phyloP scores from a whole-genome alignment of 495 filamentous ascomycete species.

The Chaetomium cochliodes region DNA sequence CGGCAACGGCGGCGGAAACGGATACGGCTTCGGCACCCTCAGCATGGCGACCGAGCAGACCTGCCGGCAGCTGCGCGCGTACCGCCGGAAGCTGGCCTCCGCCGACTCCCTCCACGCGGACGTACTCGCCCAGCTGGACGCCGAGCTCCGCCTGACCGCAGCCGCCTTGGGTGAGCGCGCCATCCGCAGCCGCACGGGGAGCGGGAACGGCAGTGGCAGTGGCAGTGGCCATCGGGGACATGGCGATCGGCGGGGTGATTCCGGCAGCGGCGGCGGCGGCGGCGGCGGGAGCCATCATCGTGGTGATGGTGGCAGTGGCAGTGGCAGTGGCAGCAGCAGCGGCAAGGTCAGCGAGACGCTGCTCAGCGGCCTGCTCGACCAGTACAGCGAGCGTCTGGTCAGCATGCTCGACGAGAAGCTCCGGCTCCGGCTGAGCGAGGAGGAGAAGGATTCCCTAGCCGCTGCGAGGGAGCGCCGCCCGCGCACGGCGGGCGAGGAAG shows the following conservation, averaged over 20 bases:
- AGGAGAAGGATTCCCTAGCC: constrained; percentile 29
- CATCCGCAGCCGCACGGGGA: constrained; percentile 40
- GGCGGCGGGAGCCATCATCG: background rate
- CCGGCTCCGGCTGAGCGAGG: constrained; percentile 39
- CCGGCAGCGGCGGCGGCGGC: background rate
- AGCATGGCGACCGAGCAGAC: constrained; percentile 76
- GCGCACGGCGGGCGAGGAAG: constrained; percentile 32
- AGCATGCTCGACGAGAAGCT: constrained; percentile 71
- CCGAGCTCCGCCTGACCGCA: constrained; percentile 73
- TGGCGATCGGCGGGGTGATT: background rate
- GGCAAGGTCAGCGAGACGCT: constrained; percentile 53
- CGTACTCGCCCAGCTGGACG: constrained; percentile 69
- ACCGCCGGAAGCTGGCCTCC: constrained; percentile 73
- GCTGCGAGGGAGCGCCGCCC: constrained; percentile 27
- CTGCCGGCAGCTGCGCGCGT: constrained; percentile 73
- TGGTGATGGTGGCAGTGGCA: constrained; percentile 15
- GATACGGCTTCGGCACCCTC: constrained; percentile 60
- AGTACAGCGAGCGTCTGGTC: constrained; percentile 68
- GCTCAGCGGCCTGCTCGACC: constrained; percentile 64
- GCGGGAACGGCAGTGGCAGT: background rate
- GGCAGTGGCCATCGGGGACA: background rate
- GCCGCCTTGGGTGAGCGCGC: constrained; percentile 64
- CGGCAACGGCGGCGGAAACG: background rate
- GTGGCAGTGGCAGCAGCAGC: constrained; percentile 17
- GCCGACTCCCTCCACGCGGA: constrained; percentile 64